Evolutionary conservation across 371 early-diverging fungal genomes (phyloP).

Genomic region (Mucor racemosus): DNA sequence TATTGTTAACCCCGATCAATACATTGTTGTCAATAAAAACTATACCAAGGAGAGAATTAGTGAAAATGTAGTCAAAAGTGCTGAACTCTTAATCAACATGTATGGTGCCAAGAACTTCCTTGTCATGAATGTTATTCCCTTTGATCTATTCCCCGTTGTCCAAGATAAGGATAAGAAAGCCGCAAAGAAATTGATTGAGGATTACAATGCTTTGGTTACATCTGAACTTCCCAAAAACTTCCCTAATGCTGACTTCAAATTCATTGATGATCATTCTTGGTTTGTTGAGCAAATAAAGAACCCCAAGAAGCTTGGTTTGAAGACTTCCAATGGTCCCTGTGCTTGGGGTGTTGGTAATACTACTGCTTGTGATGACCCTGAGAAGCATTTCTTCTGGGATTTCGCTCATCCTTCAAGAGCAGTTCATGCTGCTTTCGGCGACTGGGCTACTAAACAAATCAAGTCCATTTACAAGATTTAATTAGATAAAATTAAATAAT

Average conservation of each 20-base stretch:
- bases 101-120: constrained; percentile 24
- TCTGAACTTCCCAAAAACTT: constrained; percentile 9
- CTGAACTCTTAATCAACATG: constrained; percentile 19
- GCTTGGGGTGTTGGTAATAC: constrained; percentile 31
- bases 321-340: constrained; percentile 27
- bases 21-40: constrained; percentile 19
- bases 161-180: constrained; percentile 12
- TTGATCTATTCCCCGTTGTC: constrained; percentile 25
- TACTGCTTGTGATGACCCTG: constrained; percentile 23
- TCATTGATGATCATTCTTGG: constrained; percentile 23
- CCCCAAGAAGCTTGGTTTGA: constrained; percentile 12
- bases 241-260: constrained; percentile 23
- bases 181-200: constrained; percentile 17
- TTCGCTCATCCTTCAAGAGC: constrained; percentile 26
- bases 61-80: constrained; percentile 15
- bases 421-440: constrained; percentile 30
- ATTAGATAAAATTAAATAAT: too few relatives aligned
- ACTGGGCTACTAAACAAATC: background rate
- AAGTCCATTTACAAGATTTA: background rate
- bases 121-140: constrained; percentile 25
- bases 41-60: constrained; percentile 22
- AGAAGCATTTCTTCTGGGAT: constrained; percentile 29
- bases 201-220: constrained; percentile 19
- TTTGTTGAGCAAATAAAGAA: constrained; percentile 14
- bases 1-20: constrained; percentile 30